Evolutionary conservation across 2,329 filamentous ascomycete species (phyloP).

Genomic region (Penicillium sp.): DNA sequence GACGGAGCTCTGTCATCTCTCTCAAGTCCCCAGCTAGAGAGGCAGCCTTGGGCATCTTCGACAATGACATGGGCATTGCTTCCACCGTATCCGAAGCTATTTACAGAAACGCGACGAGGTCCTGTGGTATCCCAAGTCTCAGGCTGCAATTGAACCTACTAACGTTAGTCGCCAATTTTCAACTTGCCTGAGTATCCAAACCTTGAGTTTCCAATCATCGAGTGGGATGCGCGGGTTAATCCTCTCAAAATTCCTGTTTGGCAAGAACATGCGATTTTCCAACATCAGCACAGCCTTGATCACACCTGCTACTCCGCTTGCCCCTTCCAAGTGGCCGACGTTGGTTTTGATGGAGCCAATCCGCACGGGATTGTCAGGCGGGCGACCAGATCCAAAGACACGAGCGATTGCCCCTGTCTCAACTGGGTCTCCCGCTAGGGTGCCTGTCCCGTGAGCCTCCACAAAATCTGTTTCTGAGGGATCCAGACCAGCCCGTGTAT

Average conservation of each 20-base stretch:
- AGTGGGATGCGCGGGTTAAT: constrained; percentile 40
- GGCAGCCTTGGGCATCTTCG: constrained; percentile 24
- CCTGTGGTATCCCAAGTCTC: constrained; percentile 9
- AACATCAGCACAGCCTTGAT: constrained; percentile 48
- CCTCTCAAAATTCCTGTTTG: constrained; percentile 44
- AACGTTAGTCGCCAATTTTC: neutral
- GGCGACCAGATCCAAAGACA: constrained; percentile 21
- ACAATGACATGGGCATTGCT: constrained; percentile 49
- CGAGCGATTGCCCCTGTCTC: constrained; percentile 27
- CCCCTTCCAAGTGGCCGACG: constrained; percentile 31
- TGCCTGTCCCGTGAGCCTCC: constrained; percentile 34
- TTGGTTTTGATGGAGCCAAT: constrained; percentile 29
- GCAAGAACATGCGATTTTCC: constrained; percentile 47
- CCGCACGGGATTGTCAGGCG: constrained; percentile 15
- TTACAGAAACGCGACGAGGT: constrained; percentile 28
- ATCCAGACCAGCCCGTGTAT: constrained; percentile 27
- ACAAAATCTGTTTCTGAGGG: constrained; percentile 24
- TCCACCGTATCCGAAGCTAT: constrained; percentile 50
- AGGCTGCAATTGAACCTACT: constrained; percentile 7
- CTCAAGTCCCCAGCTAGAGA: constrained; percentile 1
- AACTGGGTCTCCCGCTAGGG: constrained; percentile 32
- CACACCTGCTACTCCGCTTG: constrained; percentile 29
- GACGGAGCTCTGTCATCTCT: neutral
- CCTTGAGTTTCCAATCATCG: constrained; percentile 41
- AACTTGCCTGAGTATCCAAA: neutral